Evolutionary conservation across 2,329 filamentous ascomycete genomes (phyloP).

Genomic region (Ceratocystis destructans): DNA sequence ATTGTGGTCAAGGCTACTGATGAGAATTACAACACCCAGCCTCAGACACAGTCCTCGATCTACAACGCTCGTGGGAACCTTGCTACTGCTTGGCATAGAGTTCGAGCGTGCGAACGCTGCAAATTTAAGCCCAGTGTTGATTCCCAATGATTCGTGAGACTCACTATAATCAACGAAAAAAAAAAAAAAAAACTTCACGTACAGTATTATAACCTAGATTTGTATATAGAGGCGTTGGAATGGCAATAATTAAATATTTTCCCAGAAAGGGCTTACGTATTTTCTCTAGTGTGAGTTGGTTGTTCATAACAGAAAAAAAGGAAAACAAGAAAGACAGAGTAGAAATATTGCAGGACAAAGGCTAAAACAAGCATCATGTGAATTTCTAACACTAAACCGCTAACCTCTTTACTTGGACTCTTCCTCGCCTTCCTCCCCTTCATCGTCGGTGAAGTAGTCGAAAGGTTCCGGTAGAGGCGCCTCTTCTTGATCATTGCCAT

Average conservation of each 20-base stretch:
- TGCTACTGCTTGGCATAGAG: conserved; percentile 53
- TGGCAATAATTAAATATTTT: background rate
- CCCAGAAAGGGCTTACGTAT: background rate
- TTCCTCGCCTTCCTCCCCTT: conserved; percentile 29
- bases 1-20: conserved; percentile 54
- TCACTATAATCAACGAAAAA: background rate
- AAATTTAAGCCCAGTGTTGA: background rate
- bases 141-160: background rate
- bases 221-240: conserved; percentile 1
- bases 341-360: background rate
- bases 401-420: background rate
- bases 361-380: background rate
- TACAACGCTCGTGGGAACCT: conserved; percentile 53
- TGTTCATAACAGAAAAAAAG: background rate
- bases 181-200: background rate
- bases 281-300: background rate
- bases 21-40: conserved; percentile 52
- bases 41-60: conserved; percentile 44
- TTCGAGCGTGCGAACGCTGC: conserved; percentile 30
- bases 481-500: conserved; percentile 59
- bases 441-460: conserved; percentile 61
- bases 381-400: background rate
- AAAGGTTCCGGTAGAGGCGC: conserved; percentile 58
- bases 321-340: background rate
- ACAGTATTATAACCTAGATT: background rate